These are phyloP conservation scores for Clitopilus hobsonii DNA, from an alignment of 768 basidiomycete genomes.

Conservation along the genomic window DNA sequence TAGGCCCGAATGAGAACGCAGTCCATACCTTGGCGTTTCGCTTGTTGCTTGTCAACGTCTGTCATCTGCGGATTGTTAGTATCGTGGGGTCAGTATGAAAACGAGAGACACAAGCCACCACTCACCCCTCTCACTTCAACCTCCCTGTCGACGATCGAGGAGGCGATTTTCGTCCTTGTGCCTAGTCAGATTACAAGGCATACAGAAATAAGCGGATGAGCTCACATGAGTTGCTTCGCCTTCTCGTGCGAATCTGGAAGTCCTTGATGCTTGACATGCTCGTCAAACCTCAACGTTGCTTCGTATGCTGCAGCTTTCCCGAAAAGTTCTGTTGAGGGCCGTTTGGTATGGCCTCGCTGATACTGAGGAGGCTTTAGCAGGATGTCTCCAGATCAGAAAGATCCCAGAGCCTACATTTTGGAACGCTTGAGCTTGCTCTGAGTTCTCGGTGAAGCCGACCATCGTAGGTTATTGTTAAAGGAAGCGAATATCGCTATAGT, in stretches of 20 bases:
- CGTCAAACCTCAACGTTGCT: constrained; percentile 32
- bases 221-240: constrained; percentile 53
- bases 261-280: constrained; percentile 47
- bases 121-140: constrained; percentile 52
- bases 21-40: neutral
- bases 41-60: neutral
- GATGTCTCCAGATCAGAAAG: neutral
- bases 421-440: constrained; percentile 37
- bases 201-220: neutral
- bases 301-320: constrained; percentile 65
- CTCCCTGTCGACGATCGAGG: constrained; percentile 46
- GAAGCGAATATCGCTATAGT: too few species aligned
- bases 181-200: neutral
- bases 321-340: constrained; percentile 61
- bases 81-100: too few species aligned
- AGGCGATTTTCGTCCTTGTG: constrained; percentile 45
- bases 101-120: too few species aligned
- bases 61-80: too few species aligned
- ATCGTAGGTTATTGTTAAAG: too few species aligned
- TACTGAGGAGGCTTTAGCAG: too few species aligned
- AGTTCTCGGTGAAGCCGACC: constrained; percentile 38
- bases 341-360: constrained; percentile 45
- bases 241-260: constrained; percentile 41
- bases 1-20: too few species aligned
- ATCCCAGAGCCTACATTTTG: constrained; percentile 19